These are phyloP conservation scores for Pachyrhizus erosus DNA, from an alignment of 306 rosid species.

Conservation along the genomic window DNA sequence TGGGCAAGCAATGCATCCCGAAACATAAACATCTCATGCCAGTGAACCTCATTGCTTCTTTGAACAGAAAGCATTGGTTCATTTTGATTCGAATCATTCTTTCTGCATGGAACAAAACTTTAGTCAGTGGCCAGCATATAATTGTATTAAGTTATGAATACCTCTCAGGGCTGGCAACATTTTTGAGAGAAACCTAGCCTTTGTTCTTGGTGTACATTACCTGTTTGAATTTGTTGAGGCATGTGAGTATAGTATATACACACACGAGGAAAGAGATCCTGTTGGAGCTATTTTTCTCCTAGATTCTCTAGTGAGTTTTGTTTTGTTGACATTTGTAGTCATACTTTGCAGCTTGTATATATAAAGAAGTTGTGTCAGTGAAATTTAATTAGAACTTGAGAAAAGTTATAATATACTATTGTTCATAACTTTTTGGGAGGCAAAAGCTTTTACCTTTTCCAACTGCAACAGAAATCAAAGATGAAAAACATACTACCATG, in stretches of 20 bases:
- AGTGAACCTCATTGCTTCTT: conserved; percentile 31
- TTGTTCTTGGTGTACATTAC: conserved; percentile 33
- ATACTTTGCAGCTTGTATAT: conserved; percentile 27
- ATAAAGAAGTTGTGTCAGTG: conserved; percentile 8
- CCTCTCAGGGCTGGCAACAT: conserved; percentile 15
- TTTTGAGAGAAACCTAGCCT: conserved; percentile 26
- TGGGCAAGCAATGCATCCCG: conserved; percentile 23
- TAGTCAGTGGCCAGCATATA: not conserved
- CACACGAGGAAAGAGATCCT: not conserved
- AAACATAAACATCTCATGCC: conserved; percentile 36
- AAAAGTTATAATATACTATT: not conserved
- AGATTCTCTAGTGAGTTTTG: conserved; percentile 12
- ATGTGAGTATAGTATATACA: conserved; percentile 2
- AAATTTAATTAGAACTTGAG: not conserved
- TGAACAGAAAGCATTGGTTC: conserved; percentile 25
- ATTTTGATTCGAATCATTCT: conserved; percentile 39
- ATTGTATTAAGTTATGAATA: conserved; percentile 4
- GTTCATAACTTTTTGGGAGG: not conserved
- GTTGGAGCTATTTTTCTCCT: not conserved
- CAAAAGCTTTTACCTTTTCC: not conserved
- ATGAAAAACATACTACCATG: not conserved
- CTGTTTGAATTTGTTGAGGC: conserved; percentile 23
- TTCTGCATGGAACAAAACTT: conserved; percentile 27
- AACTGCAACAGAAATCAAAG: not conserved
- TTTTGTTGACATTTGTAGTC: conserved; percentile 37